Percentiles rank a stretch among this genome's conserved stretches.
Evolutionary conservation across 2,329 filamentous ascomycete species (phyloP).

Genomic region (Fusarium hainanense): DNA sequence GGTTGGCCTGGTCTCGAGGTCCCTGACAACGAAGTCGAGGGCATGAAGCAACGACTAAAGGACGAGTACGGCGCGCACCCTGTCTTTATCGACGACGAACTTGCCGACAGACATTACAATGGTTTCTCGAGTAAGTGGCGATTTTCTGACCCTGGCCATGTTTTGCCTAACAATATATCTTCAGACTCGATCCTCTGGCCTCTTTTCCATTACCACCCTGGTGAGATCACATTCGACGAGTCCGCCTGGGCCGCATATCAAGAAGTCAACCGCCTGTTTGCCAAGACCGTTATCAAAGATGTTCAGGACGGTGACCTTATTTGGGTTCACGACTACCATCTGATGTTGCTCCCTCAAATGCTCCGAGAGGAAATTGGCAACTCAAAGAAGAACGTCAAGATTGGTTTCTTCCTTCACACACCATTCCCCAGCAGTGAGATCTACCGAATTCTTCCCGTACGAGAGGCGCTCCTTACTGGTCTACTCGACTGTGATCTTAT

Average conservation of each 20-base stretch:
- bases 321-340: conserved; percentile 98
- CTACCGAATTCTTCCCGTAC: conserved; percentile 92
- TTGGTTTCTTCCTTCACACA: conserved; percentile 98
- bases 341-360: conserved; percentile 97
- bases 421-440: conserved; percentile 98
- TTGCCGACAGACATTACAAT: conserved; percentile 96
- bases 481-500: conserved; percentile 94
- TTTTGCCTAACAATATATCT: conserved; percentile 15
- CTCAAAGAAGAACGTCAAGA: conserved; percentile 90
- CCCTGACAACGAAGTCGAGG: conserved; percentile 81
- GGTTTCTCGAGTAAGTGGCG: conserved; percentile 86
- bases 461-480: conserved; percentile 87
- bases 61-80: conserved; percentile 91
- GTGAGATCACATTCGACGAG: conserved; percentile 98
- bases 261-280: conserved; percentile 92
- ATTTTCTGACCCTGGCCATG: background rate
- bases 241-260: conserved; percentile 92
- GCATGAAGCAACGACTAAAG: conserved; percentile 81
- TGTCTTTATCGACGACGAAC: conserved; percentile 91
- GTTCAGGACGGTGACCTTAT: conserved; percentile 94
- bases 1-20: conserved; percentile 96
- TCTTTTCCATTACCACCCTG: conserved; percentile 97
- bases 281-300: conserved; percentile 85
- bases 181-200: conserved; percentile 97
- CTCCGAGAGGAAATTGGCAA: conserved; percentile 87